phyloP scores from a whole-genome alignment of 805 yeast species.

The Barnettozyma salicaria region DNA sequence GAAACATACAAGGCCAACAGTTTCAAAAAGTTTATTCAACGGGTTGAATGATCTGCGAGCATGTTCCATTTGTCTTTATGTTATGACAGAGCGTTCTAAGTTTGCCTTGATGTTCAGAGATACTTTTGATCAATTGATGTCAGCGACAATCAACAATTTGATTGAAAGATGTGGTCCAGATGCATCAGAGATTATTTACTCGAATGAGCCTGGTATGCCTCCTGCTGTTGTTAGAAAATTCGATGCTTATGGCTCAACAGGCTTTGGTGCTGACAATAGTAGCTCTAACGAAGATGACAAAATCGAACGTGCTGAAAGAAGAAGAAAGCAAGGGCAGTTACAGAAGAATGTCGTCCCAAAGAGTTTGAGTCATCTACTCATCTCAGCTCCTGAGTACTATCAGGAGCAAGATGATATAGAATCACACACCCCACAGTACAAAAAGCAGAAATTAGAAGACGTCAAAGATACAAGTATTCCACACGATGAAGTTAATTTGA shows the following conservation, averaged over 20 bases:
- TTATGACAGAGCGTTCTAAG: conserved; percentile 59
- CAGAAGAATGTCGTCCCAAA: conserved; percentile 49
- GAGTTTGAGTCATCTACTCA: conserved; percentile 44
- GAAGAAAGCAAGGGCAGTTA: conserved; percentile 43
- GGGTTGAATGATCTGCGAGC: conserved; percentile 60
- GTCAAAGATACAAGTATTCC: conserved; percentile 12
- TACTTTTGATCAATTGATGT: conserved; percentile 61
- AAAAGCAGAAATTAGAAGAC: conserved; percentile 12
- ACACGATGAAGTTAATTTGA: conserved; percentile 15
- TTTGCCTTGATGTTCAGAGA: conserved; percentile 59
- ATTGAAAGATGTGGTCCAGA: conserved; percentile 60
- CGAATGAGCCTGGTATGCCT: conserved; percentile 46
- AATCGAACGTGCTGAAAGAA: conserved; percentile 43
- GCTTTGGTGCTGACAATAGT: conserved; percentile 18
- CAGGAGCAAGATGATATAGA: conserved; percentile 24
- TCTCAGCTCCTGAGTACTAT: conserved; percentile 31
- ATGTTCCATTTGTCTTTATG: conserved; percentile 57
- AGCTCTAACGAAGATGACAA: conserved; percentile 35
- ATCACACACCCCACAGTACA: conserved; percentile 10
- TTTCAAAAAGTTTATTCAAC: conserved; percentile 46
- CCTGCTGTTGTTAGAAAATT: conserved; percentile 49
- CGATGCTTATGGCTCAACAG: conserved; percentile 24
- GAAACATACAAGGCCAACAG: conserved; percentile 54
- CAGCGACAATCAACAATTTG: conserved; percentile 57
- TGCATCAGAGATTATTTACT: conserved; percentile 49